A percentile compares a stretch with the other conserved stretches of the same genome.
These are phyloP conservation scores for Hortiboletus campestris DNA, from an alignment of 768 basidiomycete species.

Conservation along the genomic window DNA sequence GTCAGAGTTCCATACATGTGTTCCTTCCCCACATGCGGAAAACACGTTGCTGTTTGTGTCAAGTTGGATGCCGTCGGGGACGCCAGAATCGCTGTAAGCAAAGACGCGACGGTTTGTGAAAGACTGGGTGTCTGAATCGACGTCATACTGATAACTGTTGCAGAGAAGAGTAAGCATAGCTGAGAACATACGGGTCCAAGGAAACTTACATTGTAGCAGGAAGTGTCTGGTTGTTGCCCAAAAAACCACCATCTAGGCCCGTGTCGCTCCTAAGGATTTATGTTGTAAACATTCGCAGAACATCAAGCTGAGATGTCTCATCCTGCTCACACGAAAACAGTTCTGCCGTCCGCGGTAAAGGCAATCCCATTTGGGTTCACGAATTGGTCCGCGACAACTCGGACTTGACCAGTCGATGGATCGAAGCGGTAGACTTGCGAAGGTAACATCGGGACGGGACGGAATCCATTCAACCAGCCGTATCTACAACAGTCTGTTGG, in stretches of 20 bases:
- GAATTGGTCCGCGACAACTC: conserved; percentile 80
- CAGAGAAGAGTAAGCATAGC: background rate
- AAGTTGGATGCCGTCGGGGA: conserved; percentile 57
- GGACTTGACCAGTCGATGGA: conserved; percentile 58
- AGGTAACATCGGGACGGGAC: conserved; percentile 54
- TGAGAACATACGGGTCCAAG: background rate
- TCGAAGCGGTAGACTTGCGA: conserved; percentile 36
- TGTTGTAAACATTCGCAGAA: conserved; percentile 1
- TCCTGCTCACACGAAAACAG: conserved; percentile 56
- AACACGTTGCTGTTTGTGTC: conserved; percentile 67
- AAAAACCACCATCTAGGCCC: conserved; percentile 36
- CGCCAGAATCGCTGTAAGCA: no score
- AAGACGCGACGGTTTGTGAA: conserved; percentile 52
- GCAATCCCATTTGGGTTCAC: conserved; percentile 72
- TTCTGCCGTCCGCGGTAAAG: conserved; percentile 61
- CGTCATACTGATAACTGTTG: conserved; percentile 67
- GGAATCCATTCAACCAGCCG: conserved; percentile 64
- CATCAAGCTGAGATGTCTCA: background rate
- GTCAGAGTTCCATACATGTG: conserved; percentile 55
- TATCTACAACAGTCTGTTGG: conserved; percentile 41
- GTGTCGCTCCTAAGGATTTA: conserved; percentile 32
- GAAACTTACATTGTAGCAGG: conserved; percentile 65
- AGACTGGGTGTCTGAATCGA: conserved; percentile 50
- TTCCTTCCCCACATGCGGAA: conserved; percentile 64
- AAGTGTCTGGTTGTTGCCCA: conserved; percentile 51